Conservation (phyloP, 805 yeast genomes). For the Hyphopichia homilentoma region DNA sequence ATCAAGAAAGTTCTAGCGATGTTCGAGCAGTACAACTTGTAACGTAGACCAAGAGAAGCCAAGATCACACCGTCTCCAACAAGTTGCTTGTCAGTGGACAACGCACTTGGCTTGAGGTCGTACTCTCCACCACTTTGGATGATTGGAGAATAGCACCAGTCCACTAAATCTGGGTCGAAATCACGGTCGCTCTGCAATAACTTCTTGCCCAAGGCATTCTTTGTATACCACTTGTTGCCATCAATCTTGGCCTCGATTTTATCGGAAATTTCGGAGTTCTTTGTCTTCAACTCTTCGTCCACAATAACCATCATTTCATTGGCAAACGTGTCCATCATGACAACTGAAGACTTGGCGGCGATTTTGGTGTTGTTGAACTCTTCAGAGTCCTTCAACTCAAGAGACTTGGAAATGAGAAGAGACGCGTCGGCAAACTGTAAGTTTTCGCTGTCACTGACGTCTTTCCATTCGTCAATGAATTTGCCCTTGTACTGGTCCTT, state of each 20-base stretch:
- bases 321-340: conserved; percentile 76
- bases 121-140: conserved; percentile 84
- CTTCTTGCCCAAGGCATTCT: conserved; percentile 48
- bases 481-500: conserved; percentile 83
- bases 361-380: conserved; percentile 63
- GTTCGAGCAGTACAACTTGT: conserved; percentile 84
- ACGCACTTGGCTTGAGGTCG: conserved; percentile 80
- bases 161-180: conserved; percentile 72
- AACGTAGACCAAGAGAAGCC: conserved; percentile 81
- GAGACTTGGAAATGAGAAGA: conserved; percentile 47
- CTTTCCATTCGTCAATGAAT: conserved; percentile 77
- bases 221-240: conserved; percentile 59
- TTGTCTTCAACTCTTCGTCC: conserved; percentile 77
- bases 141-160: conserved; percentile 93
- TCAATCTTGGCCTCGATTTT: conserved; percentile 79
- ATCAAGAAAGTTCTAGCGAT: conserved; percentile 84
- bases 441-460: conserved; percentile 29
- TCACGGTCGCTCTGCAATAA: conserved; percentile 49
- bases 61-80: conserved; percentile 73
- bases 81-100: conserved; percentile 60
- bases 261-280: conserved; percentile 72
- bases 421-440: conserved; percentile 45
- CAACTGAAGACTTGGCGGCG: conserved; percentile 76
- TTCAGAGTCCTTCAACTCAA: conserved; percentile 76
- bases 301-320: conserved; percentile 85